Conservation (phyloP, 2,329 filamentous ascomycete species). For the Pochonia chlamydosporia region DNA sequence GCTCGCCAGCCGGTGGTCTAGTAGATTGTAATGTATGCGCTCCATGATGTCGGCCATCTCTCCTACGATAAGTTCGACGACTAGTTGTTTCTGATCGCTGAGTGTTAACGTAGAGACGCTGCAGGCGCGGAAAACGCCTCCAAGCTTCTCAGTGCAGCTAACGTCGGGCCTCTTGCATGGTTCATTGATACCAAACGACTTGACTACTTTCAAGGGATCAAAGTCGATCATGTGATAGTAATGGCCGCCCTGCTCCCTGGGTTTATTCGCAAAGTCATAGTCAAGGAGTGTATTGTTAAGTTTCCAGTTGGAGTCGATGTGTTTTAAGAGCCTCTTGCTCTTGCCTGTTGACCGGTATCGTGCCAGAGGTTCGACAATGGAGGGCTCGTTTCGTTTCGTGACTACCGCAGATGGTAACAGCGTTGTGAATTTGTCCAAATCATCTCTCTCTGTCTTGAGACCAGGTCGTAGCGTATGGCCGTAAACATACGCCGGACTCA, state of each 20-base stretch:
- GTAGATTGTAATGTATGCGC: conserved; percentile 17
- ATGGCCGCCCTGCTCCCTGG: background rate
- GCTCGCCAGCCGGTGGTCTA: conserved; percentile 13
- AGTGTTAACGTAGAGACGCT: background rate
- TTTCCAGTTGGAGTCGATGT: background rate
- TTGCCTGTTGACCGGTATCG: background rate
- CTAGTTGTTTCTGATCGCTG: conserved; percentile 1
- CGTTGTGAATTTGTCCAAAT: background rate
- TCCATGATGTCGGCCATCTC: conserved; percentile 25
- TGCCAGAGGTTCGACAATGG: background rate
- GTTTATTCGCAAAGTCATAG: background rate
- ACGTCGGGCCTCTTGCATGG: background rate
- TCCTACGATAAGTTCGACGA: conserved; percentile 20
- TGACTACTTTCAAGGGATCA: background rate
- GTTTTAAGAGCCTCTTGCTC: background rate
- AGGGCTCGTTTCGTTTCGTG: background rate
- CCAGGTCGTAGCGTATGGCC: background rate
- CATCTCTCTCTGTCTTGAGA: background rate
- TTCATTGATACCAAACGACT: background rate
- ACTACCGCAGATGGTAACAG: background rate
- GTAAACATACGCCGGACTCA: background rate
- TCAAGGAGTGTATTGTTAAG: background rate
- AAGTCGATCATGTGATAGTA: background rate
- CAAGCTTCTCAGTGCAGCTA: background rate
- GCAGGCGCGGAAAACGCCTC: background rate